Evolutionary conservation across 768 basidiomycete species (phyloP).

Genomic region (Gloeopeniophorella convolvens): DNA sequence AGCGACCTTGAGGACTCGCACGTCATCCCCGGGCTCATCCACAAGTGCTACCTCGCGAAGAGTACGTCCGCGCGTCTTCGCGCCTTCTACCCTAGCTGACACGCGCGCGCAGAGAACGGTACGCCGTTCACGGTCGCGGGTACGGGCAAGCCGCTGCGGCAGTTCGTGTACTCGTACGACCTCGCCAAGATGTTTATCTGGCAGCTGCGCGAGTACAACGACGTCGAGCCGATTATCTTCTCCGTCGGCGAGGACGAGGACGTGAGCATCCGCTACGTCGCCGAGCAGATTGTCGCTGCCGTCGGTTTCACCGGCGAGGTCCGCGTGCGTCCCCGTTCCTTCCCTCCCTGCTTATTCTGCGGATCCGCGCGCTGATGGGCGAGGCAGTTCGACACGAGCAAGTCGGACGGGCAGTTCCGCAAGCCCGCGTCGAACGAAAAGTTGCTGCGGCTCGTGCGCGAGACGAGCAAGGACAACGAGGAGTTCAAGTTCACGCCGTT

Average conservation of each 20-base stretch:
- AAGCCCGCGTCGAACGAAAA: constrained; percentile 94
- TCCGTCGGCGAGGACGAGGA: constrained; percentile 91
- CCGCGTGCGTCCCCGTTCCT: constrained; percentile 44
- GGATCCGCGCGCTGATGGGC: background rate
- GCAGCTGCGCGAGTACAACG: constrained; percentile 84
- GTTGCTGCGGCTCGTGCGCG: constrained; percentile 29
- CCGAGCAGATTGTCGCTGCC: constrained; percentile 80
- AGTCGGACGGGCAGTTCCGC: constrained; percentile 88
- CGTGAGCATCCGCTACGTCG: constrained; percentile 83
- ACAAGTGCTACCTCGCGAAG: constrained; percentile 88
- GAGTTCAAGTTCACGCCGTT: constrained; percentile 90
- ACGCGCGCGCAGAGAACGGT: constrained; percentile 53
- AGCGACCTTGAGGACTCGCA: constrained; percentile 87
- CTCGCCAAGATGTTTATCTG: constrained; percentile 93
- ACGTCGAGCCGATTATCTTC: constrained; percentile 89
- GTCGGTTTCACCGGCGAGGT: constrained; percentile 73
- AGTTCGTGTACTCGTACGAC: constrained; percentile 96
- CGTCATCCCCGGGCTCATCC: constrained; percentile 90
- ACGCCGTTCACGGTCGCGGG: constrained; percentile 83
- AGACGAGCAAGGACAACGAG: constrained; percentile 49
- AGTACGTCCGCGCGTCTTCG: constrained; percentile 37
- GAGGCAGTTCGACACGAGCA: constrained; percentile 70
- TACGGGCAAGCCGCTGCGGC: constrained; percentile 85
- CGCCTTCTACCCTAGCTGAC: background rate
- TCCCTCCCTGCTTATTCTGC: too few relatives aligned